Evolutionary conservation across 441 rosid species (phyloP), one percentile per base, ranked within the genome.

Genomic region (Populus hybrid): DNA sequence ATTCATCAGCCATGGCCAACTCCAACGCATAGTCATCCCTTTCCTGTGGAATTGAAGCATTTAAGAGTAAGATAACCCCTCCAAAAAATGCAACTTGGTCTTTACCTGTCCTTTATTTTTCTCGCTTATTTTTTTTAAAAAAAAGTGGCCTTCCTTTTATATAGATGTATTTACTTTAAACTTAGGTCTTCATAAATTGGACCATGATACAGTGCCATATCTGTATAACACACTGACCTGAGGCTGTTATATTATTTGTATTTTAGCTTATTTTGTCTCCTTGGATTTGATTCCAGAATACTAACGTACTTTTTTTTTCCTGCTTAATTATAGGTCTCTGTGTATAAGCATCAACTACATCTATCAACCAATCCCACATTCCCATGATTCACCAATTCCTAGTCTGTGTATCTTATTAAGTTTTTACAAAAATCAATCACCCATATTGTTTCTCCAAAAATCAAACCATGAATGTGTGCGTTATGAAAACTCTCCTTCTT

Each of bases 11-110:
- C 92, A 90, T 78, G 73, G 98, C 97, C 67, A 95, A 85, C 89
- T 95, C 98, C 74, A 95, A 84, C 21, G 99, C 98, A 79, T 93
- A 95, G 80, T 95, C 97, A 36, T 95, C 99, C 82, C 96, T 90
- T 73, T 95, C 99, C 97, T 95, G 93, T 74, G 71, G 80, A 66
- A 78, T 71, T 74, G 59, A 80, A 76, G 71, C 59, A 65, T 73
- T 76, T 59, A 77, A 36, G 26, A 71, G 24, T 70, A 70, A 78
- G 84, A 70, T 28, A n/a, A 67, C 26, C 67, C 36, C 61, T 46
- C 57, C 57, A 46, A 46, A 46, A 46, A 46, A 46, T 46, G 19
- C 19, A 46, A 46, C 57, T 14, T 46, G 57, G 57, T 46, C 57
- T 46, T 46, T 46, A 46, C 7, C 19, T 12, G 57, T 46, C 57